A percentile compares a stretch with the other conserved stretches of the same genome.
Evolutionary conservation across 2,329 filamentous ascomycete genomes (phyloP).

Genomic region (Thielaviopsis euricoi): DNA sequence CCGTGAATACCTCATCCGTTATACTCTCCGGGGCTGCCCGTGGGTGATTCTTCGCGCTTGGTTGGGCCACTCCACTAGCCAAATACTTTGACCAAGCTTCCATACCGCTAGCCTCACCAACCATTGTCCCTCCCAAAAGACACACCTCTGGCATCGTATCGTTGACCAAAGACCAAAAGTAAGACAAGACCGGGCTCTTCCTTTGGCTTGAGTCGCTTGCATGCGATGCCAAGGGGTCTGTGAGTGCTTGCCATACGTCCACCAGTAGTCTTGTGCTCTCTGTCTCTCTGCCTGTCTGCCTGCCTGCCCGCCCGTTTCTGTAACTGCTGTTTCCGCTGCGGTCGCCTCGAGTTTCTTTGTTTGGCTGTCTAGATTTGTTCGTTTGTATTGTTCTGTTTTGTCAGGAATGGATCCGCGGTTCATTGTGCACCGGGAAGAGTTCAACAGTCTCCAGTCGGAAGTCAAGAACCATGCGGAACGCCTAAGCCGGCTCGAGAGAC

Average conservation of each 20-base stretch:
- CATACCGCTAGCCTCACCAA: background rate
- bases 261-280: background rate
- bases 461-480: conserved; percentile 51
- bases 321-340: background rate
- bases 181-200: background rate
- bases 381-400: background rate
- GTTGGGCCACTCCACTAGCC: background rate
- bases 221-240: conserved; percentile 9
- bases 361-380: background rate
- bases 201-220: conserved; percentile 8
- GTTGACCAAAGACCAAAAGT: conserved; percentile 2
- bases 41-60: background rate
- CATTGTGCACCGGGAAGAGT: conserved; percentile 42
- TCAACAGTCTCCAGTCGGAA: conserved; percentile 54
- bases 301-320: background rate
- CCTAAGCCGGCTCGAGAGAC: conserved; percentile 45
- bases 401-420: conserved; percentile 49
- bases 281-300: too few relatives aligned
- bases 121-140: background rate
- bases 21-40: background rate
- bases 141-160: conserved; percentile 7
- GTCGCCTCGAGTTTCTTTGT: background rate
- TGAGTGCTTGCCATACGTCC: background rate
- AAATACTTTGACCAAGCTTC: background rate
- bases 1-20: too few relatives aligned